Evolutionary conservation across 2,329 filamentous ascomycete species (phyloP), one percentile per base, ranked within the genome.

Genomic region (Pseudogymnoascus sp.): DNA sequence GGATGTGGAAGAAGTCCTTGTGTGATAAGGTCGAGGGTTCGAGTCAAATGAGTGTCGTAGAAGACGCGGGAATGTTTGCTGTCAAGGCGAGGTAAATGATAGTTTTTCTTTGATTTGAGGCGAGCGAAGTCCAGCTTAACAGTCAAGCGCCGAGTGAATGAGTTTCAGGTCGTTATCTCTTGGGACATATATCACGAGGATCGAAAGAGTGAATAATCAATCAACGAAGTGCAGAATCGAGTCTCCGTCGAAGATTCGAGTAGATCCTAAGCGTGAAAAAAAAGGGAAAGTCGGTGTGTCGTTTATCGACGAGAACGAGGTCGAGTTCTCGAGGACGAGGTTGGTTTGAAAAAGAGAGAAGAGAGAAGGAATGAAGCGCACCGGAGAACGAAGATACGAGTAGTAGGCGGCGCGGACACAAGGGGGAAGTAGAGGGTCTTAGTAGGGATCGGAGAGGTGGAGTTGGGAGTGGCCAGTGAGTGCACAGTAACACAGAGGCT

Each of bases 1-100:
- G n/a, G 26, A 56, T 19, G 50, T 33, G 31, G 50, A 6, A 8
- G 5, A 33, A n/a, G 19, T 28, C 28, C 11, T 5, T 33, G 28
- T 56, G 28, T 6, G 50, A 56, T 19, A 33, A 19, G 28, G 50
- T 56, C 50, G 50, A 33, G 50, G 6, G n/a, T 56, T 56, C 50
- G n/a, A 56, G 50, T 56, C 50, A 56, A 56, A 56, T 56, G 50
- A 56, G 50, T 56, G 50, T 56, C 28, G 50, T 56, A 33, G 50
- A 56, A 56, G n/a, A 56, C 50, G 50, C 26, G n/a, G 28, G 50
- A 33, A 56, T 56, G 28, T 56, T 46, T 46, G 41, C 41, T 46
- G n/a, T 16, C 38, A 11, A 22, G 7, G n/a, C 19, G 24, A 24
- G 19, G n/a, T 19, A 12, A 56, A 56, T 33, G 50, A 56, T 56